Conservation (phyloP, 2,329 filamentous ascomycete genomes). For the Fusarium nodosum region DNA sequence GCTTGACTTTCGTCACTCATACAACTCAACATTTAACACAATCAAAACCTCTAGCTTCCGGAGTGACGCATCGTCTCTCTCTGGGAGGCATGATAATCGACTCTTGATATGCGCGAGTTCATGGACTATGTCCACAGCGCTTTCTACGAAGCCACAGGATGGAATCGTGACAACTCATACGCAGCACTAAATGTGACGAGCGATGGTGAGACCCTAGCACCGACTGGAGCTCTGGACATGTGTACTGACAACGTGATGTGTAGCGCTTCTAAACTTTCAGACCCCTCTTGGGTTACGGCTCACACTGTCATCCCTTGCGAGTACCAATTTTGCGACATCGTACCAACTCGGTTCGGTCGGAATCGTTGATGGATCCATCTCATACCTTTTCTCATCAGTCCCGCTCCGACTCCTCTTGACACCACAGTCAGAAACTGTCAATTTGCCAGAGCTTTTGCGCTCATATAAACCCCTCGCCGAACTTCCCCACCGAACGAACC, state of each 20-base stretch:
- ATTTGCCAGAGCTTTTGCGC: slow-evolving; percentile 81
- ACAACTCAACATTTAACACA: neutral
- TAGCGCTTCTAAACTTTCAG: slow-evolving; percentile 88
- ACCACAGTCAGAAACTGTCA: slow-evolving; percentile 78
- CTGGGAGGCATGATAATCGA: slow-evolving; percentile 49
- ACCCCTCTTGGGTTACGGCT: slow-evolving; percentile 88
- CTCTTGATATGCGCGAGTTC: slow-evolving; percentile 84
- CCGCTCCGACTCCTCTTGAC: slow-evolving; percentile 76
- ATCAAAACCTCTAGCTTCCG: slow-evolving; percentile 28
- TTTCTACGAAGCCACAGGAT: slow-evolving; percentile 87
- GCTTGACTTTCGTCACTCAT: slow-evolving; percentile 11
- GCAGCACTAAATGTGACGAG: slow-evolving; percentile 86
- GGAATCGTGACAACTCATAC: slow-evolving; percentile 94
- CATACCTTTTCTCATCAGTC: slow-evolving; percentile 93
- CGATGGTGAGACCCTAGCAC: slow-evolving; percentile 68
- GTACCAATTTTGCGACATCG: slow-evolving; percentile 92
- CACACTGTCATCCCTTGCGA: slow-evolving; percentile 90
- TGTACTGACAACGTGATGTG: slow-evolving; percentile 35
- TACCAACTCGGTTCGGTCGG: slow-evolving; percentile 92
- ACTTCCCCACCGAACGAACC: slow-evolving; percentile 57
- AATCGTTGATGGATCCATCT: slow-evolving; percentile 95
- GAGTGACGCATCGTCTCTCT: slow-evolving; percentile 30
- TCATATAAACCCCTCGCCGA: slow-evolving; percentile 86
- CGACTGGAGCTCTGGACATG: neutral
- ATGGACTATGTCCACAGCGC: slow-evolving; percentile 97